phyloP scores from a whole-genome alignment of 257 asterid species.

The Thymus mandschuricus region DNA sequence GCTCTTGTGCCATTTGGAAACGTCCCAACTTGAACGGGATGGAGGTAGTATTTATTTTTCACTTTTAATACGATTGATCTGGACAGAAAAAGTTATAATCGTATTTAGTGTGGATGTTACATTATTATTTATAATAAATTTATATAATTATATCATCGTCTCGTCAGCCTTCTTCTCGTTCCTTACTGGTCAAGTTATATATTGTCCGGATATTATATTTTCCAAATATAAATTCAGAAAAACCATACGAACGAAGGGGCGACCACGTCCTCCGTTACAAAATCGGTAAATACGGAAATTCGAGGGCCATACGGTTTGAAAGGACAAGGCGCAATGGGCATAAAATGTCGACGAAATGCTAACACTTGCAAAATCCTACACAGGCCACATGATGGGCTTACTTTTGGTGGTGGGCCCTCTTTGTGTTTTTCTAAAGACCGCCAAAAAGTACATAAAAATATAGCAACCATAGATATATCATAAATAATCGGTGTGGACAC shows the following conservation, averaged over 20 bases:
- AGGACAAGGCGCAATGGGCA: slow-evolving; percentile 15
- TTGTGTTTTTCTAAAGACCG: neutral
- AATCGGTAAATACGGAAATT: neutral
- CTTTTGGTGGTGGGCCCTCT: no score
- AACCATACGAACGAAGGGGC: slow-evolving; percentile 1
- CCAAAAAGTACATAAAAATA: neutral
- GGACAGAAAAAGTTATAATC: no score
- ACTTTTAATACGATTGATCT: no score
- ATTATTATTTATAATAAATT: no score
- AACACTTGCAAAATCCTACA: neutral
- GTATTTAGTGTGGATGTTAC: no score
- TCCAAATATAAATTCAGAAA: no score
- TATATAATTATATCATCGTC: no score
- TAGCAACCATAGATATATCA: neutral
- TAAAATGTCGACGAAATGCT: neutral
- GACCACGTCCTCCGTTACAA: slow-evolving; percentile 26
- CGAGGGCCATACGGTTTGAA: slow-evolving; percentile 14
- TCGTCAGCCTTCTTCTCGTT: no score
- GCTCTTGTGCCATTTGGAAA: no score
- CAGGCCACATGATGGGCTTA: neutral
- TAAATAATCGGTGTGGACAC: neutral
- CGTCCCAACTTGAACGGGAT: no score
- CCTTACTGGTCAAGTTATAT: no score
- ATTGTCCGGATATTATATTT: neutral
- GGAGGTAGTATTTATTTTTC: no score